Conservation (phyloP, 352 stramenopile species). For the Pythium apleroticum region DNA sequence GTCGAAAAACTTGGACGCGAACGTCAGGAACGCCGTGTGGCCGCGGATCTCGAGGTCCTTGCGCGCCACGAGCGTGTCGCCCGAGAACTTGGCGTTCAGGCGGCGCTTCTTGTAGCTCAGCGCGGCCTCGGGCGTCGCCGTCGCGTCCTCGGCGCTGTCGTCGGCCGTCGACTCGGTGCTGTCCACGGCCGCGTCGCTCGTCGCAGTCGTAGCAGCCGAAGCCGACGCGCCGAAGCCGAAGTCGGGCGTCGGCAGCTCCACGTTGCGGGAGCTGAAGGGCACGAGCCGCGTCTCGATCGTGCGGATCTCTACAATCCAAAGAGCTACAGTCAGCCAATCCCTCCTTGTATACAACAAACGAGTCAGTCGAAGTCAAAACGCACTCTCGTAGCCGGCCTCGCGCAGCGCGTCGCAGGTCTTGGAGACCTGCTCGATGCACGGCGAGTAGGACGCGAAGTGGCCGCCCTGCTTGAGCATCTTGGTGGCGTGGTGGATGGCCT, state of each 20-base stretch:
- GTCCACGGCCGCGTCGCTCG: not conserved
- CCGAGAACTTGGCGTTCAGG: constrained; percentile 46
- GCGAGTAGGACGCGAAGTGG: constrained; percentile 96
- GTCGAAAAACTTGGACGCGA: constrained; percentile 82
- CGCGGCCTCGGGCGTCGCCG: constrained; percentile 10
- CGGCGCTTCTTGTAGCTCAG: constrained; percentile 49
- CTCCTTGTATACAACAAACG: too few species aligned
- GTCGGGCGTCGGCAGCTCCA: constrained; percentile 68
- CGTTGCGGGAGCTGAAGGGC: constrained; percentile 66
- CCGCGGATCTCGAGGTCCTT: constrained; percentile 85
- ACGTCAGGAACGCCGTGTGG: constrained; percentile 86
- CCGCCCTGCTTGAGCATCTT: constrained; percentile 92
- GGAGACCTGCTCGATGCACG: constrained; percentile 99
- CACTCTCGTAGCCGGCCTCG: constrained; percentile 81
- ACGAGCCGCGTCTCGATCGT: constrained; percentile 94
- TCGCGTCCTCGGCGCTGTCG: constrained; percentile 30
- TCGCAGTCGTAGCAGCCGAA: constrained; percentile 12
- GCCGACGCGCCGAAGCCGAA: constrained; percentile 47
- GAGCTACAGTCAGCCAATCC: not conserved
- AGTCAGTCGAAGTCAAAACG: constrained; percentile 17
- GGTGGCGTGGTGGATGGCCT: constrained; percentile 91
- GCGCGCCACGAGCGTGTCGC: constrained; percentile 75
- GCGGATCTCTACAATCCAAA: constrained; percentile 60
- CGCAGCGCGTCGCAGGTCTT: constrained; percentile 77
- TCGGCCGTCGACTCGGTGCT: constrained; percentile 25